A percentile compares a stretch with the other conserved stretches of the same genome.
Conservation (phyloP, 768 basidiomycete genomes). For the Kwoniella bestiolae region DNA sequence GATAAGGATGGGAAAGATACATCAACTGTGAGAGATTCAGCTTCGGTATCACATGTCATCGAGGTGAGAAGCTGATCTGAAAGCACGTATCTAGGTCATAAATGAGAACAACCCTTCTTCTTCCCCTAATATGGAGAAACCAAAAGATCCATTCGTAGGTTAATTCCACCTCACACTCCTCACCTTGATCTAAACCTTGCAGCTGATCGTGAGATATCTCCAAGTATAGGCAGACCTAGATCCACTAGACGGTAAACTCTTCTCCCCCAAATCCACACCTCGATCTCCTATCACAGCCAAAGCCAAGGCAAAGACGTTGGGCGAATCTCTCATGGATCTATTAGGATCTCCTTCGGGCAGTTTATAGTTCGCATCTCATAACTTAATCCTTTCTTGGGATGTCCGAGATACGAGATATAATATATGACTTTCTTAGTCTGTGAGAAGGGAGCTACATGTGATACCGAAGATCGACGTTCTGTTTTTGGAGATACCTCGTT, state of each 20-base stretch:
- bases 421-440: too few relatives aligned
- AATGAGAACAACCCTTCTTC: too few relatives aligned
- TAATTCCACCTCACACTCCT: neutral
- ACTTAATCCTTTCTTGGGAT: too few relatives aligned
- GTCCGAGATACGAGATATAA: too few relatives aligned
- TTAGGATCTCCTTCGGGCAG: neutral
- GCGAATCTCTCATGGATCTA: neutral
- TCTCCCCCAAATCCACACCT: neutral
- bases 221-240: neutral
- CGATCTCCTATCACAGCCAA: neutral
- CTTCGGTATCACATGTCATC: too few relatives aligned
- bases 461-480: too few relatives aligned
- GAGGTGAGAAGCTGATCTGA: too few relatives aligned
- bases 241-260: neutral
- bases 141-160: slow-evolving; percentile 6
- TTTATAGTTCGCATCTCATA: too few relatives aligned
- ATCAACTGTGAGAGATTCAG: neutral
- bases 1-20: neutral
- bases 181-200: neutral
- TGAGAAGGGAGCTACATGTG: too few relatives aligned
- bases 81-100: too few relatives aligned
- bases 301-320: neutral
- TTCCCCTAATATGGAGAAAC: neutral
- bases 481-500: too few relatives aligned
- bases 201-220: neutral